A percentile compares a stretch with the other conserved stretches of the same genome.
These are phyloP conservation scores for Picea mariana DNA, from an alignment of 83 land plant genomes.

Conservation along the genomic window DNA sequence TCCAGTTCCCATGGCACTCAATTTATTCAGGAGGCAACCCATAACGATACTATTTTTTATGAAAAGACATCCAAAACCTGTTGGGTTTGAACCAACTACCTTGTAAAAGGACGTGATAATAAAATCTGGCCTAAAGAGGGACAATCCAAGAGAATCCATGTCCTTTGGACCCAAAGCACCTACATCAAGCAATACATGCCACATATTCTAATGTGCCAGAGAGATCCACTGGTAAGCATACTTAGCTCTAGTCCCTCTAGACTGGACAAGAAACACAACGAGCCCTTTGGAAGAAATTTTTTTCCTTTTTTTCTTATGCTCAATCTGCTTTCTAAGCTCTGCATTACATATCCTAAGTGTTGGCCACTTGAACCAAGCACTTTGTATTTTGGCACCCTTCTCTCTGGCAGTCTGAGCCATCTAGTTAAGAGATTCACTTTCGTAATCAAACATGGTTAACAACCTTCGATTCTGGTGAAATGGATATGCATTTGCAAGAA, in stretches of 20 bases:
- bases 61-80: constrained; percentile 60
- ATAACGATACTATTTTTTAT: constrained; percentile 44
- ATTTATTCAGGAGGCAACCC: constrained; percentile 27
- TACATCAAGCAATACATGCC: constrained; percentile 59
- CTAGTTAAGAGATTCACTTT: constrained; percentile 47
- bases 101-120: constrained; percentile 54
- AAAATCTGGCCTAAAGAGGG: constrained; percentile 56
- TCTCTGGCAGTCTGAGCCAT: constrained; percentile 47
- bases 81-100: constrained; percentile 56
- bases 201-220: constrained; percentile 46
- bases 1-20: constrained; percentile 28
- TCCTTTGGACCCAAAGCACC: constrained; percentile 59
- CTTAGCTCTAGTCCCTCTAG: constrained; percentile 49
- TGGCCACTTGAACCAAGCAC: constrained; percentile 53
- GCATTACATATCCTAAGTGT: constrained; percentile 29
- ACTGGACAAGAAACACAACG: constrained; percentile 56
- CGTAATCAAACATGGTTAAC: constrained; percentile 48
- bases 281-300: constrained; percentile 28
- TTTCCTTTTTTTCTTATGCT: constrained; percentile 19
- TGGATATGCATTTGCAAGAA: constrained; percentile 52
- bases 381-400: constrained; percentile 39
- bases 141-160: constrained; percentile 60
- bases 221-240: constrained; percentile 63
- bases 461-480: constrained; percentile 33
- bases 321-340: constrained; percentile 25